Base-by-base conservation (phyloP, 2,329 filamentous ascomycete genomes). In the Pseudodiploospora longispora region DNA sequence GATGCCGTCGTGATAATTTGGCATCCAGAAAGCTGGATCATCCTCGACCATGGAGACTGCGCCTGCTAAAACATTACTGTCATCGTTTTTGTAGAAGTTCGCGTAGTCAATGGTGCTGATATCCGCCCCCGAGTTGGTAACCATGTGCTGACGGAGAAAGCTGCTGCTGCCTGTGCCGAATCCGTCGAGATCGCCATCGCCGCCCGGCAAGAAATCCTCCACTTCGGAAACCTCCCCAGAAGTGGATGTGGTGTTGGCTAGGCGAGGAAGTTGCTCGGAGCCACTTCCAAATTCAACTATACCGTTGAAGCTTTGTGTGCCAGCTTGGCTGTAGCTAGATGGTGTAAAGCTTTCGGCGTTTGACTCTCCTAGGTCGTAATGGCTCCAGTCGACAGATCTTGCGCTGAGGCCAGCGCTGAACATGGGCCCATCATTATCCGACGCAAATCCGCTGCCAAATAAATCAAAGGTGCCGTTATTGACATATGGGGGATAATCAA, bases 151-250 rank as follows among this genome's bases (percentile, higher is more conserved):
- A 30, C 74, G 63, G 30, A 78, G 59, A 48, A 65, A 71, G 43
- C 57, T 58, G 47, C 66, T 74, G 52, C 69, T 72, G 43, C 71
- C 62, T 19, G 68, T 64, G 46, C 67, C 71, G 41, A 71, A 69
- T 45, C 72, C 55, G 28, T 68, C 65, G 49, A 74, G 74, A 39
- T 71, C 68, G 48, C 74, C 74, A 31, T 66, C 65, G 50, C 70
- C 66, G 50, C 70, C 65, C 41, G 64, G 66, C 41, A 72, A 62
- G 47, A 75, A 72, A 51, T 83, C 80, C 49, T 83, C 81, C 5
- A 78, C 78, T 57, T 83, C 80, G 7, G 80, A 83, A 6, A 83
- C 79, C 48, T 84, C 80, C 32, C 80, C 80, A 9, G 80, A 84
- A 6, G 78, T 82, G 7, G 78, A 79, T 1, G 75, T 76, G 41